Conservation (phyloP, 768 basidiomycete species). For the Fomitopsis pulvina region DNA sequence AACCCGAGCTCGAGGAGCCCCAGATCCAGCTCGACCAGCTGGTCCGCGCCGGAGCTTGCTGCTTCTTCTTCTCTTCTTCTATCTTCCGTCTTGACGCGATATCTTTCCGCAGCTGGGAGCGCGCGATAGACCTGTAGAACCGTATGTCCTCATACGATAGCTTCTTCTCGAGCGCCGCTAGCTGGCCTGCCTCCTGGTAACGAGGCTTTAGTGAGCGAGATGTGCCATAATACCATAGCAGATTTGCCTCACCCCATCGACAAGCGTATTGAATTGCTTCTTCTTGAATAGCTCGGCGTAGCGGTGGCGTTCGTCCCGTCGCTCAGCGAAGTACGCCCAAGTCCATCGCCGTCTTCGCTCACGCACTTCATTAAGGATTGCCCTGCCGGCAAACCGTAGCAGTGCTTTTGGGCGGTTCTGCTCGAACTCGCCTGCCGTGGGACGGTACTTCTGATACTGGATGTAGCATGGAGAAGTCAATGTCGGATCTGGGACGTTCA, state of each 20-base stretch:
- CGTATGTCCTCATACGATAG: slow-evolving; percentile 92
- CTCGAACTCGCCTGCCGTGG: slow-evolving; percentile 51
- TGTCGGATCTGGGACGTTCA: not conserved
- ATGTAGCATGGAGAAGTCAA: not conserved
- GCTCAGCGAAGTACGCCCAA: slow-evolving; percentile 84
- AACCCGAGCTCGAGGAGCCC: slow-evolving; percentile 56
- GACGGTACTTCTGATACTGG: slow-evolving; percentile 82
- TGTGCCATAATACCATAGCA: slow-evolving; percentile 2
- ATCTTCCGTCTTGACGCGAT: slow-evolving; percentile 56
- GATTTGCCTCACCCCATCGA: slow-evolving; percentile 44
- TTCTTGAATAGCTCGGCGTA: slow-evolving; percentile 86
- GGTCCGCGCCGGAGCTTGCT: slow-evolving; percentile 38
- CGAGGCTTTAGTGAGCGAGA: not conserved
- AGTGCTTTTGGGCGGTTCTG: slow-evolving; percentile 60
- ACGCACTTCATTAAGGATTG: slow-evolving; percentile 77
- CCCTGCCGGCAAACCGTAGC: slow-evolving; percentile 69
- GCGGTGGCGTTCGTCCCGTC: slow-evolving; percentile 78
- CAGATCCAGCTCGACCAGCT: slow-evolving; percentile 79
- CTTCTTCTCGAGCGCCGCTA: slow-evolving; percentile 72
- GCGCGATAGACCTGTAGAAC: slow-evolving; percentile 93
- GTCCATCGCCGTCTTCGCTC: slow-evolving; percentile 84
- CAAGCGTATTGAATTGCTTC: slow-evolving; percentile 49
- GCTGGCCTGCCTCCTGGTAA: slow-evolving; percentile 40
- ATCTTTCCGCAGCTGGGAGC: slow-evolving; percentile 84
- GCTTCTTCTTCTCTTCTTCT: slow-evolving; percentile 61